A percentile compares a stretch with the other conserved stretches of the same genome.
Conservation (phyloP, 1,139 yeast genomes). For the Scheffersomyces segobiensis region DNA sequence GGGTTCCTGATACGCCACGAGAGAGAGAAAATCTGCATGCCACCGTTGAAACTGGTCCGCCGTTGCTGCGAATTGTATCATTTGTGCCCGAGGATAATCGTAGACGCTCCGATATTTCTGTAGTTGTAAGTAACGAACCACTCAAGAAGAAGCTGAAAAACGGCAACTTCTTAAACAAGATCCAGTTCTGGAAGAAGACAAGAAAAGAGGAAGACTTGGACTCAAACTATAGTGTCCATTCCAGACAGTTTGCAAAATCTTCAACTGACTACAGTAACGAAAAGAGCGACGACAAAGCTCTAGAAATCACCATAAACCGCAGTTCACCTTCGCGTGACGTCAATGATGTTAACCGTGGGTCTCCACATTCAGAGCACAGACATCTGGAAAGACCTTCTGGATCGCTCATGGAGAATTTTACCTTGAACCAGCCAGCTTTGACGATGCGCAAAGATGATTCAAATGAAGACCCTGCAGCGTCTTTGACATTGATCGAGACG, state of each 20-base stretch:
- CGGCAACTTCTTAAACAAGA: slow-evolving; percentile 31
- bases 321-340: background rate
- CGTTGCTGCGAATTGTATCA: slow-evolving; percentile 33
- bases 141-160: slow-evolving; percentile 19
- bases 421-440: background rate
- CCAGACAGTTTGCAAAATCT: background rate
- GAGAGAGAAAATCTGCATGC: background rate
- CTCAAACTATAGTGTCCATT: background rate
- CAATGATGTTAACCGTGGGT: background rate
- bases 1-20: background rate
- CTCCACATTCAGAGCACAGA: background rate
- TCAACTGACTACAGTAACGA: background rate
- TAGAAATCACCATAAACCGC: slow-evolving; percentile 6
- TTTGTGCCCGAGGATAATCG: slow-evolving; percentile 31
- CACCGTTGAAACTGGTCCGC: slow-evolving; percentile 10
- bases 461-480: background rate
- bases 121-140: slow-evolving; percentile 8
- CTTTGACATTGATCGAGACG: background rate
- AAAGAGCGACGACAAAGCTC: background rate
- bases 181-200: slow-evolving; percentile 45
- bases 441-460: background rate
- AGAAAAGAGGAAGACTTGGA: slow-evolving; percentile 10
- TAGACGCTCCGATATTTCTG: slow-evolving; percentile 14
- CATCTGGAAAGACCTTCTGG: background rate
- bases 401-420: background rate